These are phyloP conservation scores for Isabelozyma rhagii DNA, from an alignment of 805 yeast species.

Conservation along the genomic window DNA sequence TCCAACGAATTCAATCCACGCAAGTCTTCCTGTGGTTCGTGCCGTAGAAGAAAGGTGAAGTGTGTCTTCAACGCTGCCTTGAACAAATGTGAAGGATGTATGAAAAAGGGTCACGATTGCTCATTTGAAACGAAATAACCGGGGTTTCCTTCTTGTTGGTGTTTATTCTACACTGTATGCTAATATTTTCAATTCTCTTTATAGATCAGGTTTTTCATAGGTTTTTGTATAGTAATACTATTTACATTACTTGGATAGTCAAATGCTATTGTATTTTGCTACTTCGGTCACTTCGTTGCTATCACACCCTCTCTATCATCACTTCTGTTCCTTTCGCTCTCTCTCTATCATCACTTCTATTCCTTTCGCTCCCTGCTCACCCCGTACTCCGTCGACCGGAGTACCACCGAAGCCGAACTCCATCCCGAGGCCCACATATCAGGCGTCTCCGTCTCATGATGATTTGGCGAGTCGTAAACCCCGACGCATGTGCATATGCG, in stretches of 20 bases:
- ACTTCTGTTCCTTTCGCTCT: too few relatives aligned
- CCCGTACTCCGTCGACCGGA: too few relatives aligned
- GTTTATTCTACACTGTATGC: background rate
- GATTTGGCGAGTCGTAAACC: background rate
- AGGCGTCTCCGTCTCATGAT: too few relatives aligned
- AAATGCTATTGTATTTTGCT: too few relatives aligned
- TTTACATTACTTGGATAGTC: too few relatives aligned
- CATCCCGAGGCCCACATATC: too few relatives aligned
- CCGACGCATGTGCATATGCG: background rate
- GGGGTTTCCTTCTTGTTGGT: background rate
- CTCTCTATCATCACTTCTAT: too few relatives aligned
- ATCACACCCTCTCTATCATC: too few relatives aligned
- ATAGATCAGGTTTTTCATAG: background rate
- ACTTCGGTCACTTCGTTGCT: too few relatives aligned
- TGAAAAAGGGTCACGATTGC: constrained; percentile 35
- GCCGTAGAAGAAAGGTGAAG: constrained; percentile 43
- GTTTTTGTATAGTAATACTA: background rate
- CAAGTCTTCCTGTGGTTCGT: constrained; percentile 36
- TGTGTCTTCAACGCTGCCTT: constrained; percentile 30
- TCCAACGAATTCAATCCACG: constrained; percentile 11
- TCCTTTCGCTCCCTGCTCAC: too few relatives aligned
- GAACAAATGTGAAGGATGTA: constrained; percentile 39
- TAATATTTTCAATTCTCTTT: background rate
- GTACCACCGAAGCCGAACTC: too few relatives aligned
- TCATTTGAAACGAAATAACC: constrained; percentile 17